Conservation (phyloP, 495 filamentous ascomycete genomes). For the Aspergillus haitiensis region DNA sequence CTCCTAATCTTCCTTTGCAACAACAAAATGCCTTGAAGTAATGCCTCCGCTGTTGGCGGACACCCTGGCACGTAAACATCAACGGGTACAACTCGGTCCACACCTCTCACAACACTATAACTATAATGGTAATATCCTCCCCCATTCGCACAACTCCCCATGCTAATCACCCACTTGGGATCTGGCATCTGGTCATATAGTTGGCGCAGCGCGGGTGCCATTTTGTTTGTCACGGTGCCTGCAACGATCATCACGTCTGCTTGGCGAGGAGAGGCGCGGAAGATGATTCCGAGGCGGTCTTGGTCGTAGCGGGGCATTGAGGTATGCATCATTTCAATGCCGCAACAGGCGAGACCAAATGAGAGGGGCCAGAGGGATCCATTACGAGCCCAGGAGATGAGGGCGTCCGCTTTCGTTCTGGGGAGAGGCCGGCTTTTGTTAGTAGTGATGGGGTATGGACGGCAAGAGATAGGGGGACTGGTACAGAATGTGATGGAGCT, state of each 20-base stretch:
- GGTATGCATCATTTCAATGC: conserved; percentile 97
- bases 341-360: conserved; percentile 95
- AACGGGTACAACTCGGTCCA: conserved; percentile 91
- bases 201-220: conserved; percentile 91
- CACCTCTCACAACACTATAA: conserved; percentile 87
- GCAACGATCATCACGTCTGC: conserved; percentile 98
- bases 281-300: conserved; percentile 94
- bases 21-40: conserved; percentile 86
- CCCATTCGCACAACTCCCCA: conserved; percentile 94
- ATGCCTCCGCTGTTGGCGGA: conserved; percentile 86
- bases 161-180: conserved; percentile 90
- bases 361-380: conserved; percentile 96
- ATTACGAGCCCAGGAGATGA: conserved; percentile 73
- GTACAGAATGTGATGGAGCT: conserved; percentile 2
- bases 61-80: conserved; percentile 94
- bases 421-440: neutral
- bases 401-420: neutral
- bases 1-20: conserved; percentile 85
- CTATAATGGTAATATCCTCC: conserved; percentile 98
- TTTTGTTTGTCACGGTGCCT: conserved; percentile 95
- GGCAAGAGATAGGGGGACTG: neutral
- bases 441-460: neutral
- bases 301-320: conserved; percentile 96
- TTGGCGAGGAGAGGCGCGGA: conserved; percentile 91
- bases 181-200: conserved; percentile 99